Base-by-base conservation (phyloP, 352 stramenopile genomes). In the Nothophytophthora sp. region DNA sequence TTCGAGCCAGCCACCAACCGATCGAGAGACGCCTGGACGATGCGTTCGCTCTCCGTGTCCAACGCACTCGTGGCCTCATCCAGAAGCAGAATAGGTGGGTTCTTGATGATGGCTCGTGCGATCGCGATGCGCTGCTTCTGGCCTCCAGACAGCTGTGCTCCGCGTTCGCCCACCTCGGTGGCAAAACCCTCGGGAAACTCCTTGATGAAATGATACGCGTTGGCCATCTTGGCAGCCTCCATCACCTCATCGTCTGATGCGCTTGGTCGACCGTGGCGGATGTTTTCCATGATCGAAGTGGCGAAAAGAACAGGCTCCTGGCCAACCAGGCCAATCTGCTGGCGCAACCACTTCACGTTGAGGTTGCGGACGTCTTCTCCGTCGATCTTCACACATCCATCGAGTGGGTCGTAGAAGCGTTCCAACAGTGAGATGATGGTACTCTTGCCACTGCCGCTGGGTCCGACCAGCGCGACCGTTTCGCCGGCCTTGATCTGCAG, bases 41-140 rank as follows among this genome's bases (percentile, higher is more conserved):
- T 62, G 6, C 63, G 56, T 47, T 97, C 90, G 51, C 77, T 91
- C 56, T 91, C 68, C 12, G 65, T 71, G 60, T 97, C 88, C 18
- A 96, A 56, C 16, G 87, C 90, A 57, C 67, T 89, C 34, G 91
- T 97, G 9, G 91, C 91, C 53, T 98, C 92, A 55, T 98, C 92
- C 13, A 98, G 54, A 27, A 98, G 57, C 32, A 98, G 67, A 22
- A 98, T 78, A 7, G 68, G 62, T 5, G 88, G 91, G 43, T 96
- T 91, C 40, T 90, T 89, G 36, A 99, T 62, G 34, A 98, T 74
- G 0, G 92, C 93, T 25, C 96, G 75, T 9, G 95, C 93, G 47
- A 99, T 98, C 6, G 89, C 89, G 55, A 98, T 92, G 12, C 95
- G 71, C 25, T 88, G 74, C 50, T 98, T 98, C 76, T 99, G 94